Conservation (phyloP, 1,139 yeast genomes). For the Taphrina confusa region DNA sequence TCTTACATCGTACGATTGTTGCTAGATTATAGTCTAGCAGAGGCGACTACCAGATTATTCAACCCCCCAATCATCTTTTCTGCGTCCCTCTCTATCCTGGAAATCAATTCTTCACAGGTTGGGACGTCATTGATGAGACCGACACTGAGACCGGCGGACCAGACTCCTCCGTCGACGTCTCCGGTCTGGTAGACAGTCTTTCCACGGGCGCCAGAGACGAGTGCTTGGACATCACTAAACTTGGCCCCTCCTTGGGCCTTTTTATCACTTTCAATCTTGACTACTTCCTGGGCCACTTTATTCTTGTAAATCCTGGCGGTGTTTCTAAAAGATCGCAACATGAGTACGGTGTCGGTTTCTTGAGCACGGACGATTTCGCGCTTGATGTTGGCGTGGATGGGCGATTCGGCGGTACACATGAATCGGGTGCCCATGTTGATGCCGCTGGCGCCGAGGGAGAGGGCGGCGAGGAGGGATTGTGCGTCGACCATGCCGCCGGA, state of each 20-base stretch:
- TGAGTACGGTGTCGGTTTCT: conserved; percentile 46
- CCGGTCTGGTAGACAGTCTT: conserved; percentile 45
- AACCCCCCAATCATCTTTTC: conserved; percentile 30
- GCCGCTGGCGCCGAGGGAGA: conserved; percentile 46
- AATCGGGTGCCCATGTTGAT: conserved; percentile 49
- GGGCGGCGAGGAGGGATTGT: conserved; percentile 47
- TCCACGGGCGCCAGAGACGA: conserved; percentile 46
- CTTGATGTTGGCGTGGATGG: conserved; percentile 46
- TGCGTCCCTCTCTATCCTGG: conserved; percentile 36
- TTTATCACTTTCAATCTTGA: conserved; percentile 42
- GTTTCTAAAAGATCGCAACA: conserved; percentile 45
- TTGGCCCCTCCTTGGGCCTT: conserved; percentile 41
- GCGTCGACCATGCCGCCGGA: conserved; percentile 49
- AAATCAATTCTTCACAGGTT: conserved; percentile 36
- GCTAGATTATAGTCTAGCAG: conserved; percentile 1
- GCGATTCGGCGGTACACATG: conserved; percentile 47
- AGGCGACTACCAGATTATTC: conserved; percentile 14
- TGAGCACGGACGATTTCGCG: conserved; percentile 45
- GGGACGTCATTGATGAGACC: conserved; percentile 42
- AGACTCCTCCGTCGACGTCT: conserved; percentile 46
- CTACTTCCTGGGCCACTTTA: conserved; percentile 45
- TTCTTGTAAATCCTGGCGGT: conserved; percentile 46
- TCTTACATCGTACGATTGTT: too few species aligned
- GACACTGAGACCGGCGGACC: conserved; percentile 46
- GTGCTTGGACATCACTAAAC: conserved; percentile 43